Base-by-base conservation (phyloP, 1,284 basidiomycete genomes). In the Trichosporon asahii region DNA sequence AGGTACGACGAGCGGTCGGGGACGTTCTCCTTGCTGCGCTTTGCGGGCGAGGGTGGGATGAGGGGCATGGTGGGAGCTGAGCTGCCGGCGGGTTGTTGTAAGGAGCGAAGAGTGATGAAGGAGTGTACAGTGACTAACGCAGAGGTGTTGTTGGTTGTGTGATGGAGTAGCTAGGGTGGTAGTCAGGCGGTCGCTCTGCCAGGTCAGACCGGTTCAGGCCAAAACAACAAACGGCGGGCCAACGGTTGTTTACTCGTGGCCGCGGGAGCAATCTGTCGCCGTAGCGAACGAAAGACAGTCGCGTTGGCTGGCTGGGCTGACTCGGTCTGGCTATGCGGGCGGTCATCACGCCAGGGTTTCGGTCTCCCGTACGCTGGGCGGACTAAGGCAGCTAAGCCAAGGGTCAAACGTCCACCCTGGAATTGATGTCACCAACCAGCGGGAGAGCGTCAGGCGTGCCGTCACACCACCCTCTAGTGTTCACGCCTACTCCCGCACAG, bases 1-100 rank as follows among this genome's bases (percentile, higher is more conserved):
- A 82, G 75, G 70, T 82, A 82, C 76, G 76, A 80, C 6, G 78
- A 76, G 49, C 79, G 68, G 64, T 81, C 80, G 15, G 75, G 70
- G n/a, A 63, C 64, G 66, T 79, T 79, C 73, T 78, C 76, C 67
- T 79, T 79, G 9, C 75, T 70, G 67, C 79, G 79, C 70, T 80
- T 80, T 65, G 80, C 77, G 5, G 80, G 79, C 29, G 76, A 75
- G 5, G 76, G 69, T 14, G 75, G 66, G 31, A 67, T 72, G 68
- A 61, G 72, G 7, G 78, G 55, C 70, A 71, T 71, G 67, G 18
- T 46, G 15, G 57, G 64, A 64, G 7, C 31, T 33, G 31, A 33
- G 31, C 31, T 33, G 31, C 31, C 31, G 31, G 31, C 7, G 31
- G 11, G 4, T 6, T 33, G 31, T 33, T 49, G 61, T 60, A 64